Conservation (phyloP, 2,329 filamentous ascomycete genomes). For the Colletotrichum noveboracense region DNA sequence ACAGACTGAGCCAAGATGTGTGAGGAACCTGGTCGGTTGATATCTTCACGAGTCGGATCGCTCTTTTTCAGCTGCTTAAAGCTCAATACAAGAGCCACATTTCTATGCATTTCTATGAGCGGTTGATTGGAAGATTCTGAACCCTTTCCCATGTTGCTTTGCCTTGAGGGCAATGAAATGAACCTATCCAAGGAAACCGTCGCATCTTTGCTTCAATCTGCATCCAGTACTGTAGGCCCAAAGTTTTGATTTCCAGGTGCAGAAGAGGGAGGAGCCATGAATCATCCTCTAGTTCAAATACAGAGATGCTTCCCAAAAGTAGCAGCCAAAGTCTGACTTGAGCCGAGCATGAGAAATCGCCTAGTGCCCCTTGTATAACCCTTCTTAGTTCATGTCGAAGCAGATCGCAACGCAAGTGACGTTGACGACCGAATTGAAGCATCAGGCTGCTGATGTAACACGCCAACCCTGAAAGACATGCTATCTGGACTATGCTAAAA, state of each 20-base stretch:
- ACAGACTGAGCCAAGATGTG: not conserved
- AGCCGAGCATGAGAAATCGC: not conserved
- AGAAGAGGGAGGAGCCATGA: not conserved
- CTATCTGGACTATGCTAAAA: not conserved
- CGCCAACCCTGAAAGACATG: not conserved
- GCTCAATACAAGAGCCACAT: not conserved
- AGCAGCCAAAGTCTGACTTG: not conserved
- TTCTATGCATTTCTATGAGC: fast-evolving
- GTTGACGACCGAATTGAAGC: not conserved
- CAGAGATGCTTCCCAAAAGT: fast-evolving
- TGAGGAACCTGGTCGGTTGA: not conserved
- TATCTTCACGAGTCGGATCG: fast-evolving
- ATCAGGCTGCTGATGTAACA: not conserved
- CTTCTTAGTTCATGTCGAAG: fast-evolving
- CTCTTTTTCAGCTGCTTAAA: not conserved
- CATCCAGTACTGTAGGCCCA: not conserved
- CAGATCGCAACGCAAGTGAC: not conserved
- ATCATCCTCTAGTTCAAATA: not conserved
- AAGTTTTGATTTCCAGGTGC: not conserved
- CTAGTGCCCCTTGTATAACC: fast-evolving
- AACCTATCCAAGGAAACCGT: not conserved
- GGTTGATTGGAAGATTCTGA: fast-evolving
- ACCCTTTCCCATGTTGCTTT: not conserved
- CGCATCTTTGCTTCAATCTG: not conserved
- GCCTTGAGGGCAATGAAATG: not conserved